Evolutionary conservation across 768 basidiomycete species (phyloP).

Genomic region (Chalciporus chontae): DNA sequence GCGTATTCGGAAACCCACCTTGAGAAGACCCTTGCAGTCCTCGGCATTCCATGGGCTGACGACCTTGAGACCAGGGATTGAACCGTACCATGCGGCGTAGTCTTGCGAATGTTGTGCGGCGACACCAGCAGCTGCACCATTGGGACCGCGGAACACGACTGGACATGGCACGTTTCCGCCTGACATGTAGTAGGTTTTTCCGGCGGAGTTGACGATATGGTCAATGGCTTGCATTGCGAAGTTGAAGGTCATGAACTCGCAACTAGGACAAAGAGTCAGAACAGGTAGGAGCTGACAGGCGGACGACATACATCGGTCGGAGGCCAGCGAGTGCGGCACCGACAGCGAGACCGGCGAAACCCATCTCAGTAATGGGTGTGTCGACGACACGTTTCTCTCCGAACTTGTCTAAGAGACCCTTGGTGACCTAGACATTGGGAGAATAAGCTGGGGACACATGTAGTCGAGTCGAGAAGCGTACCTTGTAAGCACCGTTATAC

Average conservation of each 20-base stretch:
- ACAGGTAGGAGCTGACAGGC: not conserved
- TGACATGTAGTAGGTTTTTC: slow-evolving; percentile 99
- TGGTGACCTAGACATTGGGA: slow-evolving; percentile 69
- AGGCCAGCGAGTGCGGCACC: slow-evolving; percentile 94
- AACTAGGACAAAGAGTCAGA: slow-evolving; percentile 44
- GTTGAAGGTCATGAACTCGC: slow-evolving; percentile 99
- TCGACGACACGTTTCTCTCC: slow-evolving; percentile 98
- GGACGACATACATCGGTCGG: slow-evolving; percentile 71
- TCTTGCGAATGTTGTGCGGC: slow-evolving; percentile 98
- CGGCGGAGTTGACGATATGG: slow-evolving; percentile 99
- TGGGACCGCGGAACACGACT: slow-evolving; percentile 98
- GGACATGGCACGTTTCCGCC: slow-evolving; percentile 98
- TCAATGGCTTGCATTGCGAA: slow-evolving; percentile 99
- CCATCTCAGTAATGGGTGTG: slow-evolving; percentile 97
- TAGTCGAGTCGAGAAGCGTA: slow-evolving; percentile 24
- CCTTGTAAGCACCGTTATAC: slow-evolving; percentile 98
- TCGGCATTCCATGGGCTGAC: slow-evolving; percentile 98
- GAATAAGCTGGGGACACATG: slow-evolving; percentile 11
- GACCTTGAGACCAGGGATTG: slow-evolving; percentile 94
- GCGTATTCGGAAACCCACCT: slow-evolving; percentile 46
- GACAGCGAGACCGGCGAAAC: slow-evolving; percentile 94
- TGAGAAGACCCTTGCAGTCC: slow-evolving; percentile 97
- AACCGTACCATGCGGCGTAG: slow-evolving; percentile 93
- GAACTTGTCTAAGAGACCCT: slow-evolving; percentile 98
- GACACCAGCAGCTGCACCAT: slow-evolving; percentile 97